phyloP scores from a whole-genome alignment of 2,329 filamentous ascomycete genomes.

The Sporothrix curviconia region DNA sequence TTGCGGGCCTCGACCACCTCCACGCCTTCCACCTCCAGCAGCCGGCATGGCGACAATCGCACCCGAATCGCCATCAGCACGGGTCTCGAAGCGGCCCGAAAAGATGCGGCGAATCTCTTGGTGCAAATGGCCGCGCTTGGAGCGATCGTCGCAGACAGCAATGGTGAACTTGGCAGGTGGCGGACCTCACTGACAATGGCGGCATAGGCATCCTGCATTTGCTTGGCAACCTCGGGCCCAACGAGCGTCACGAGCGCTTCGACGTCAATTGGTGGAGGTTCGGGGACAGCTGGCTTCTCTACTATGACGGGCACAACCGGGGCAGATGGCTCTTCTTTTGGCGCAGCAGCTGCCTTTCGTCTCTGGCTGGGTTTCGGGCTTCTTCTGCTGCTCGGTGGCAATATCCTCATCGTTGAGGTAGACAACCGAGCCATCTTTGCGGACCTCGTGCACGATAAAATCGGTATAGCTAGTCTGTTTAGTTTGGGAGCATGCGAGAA shows the following conservation, averaged over 20 bases:
- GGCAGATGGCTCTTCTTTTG: neutral
- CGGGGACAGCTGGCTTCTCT: neutral
- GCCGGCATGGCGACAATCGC: conserved; percentile 52
- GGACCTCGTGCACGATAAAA: conserved; percentile 87
- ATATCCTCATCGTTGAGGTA: conserved; percentile 47
- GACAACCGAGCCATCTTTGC: conserved; percentile 65
- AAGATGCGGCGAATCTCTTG: conserved; percentile 72
- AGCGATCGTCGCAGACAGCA: conserved; percentile 38
- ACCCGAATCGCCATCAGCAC: conserved; percentile 46
- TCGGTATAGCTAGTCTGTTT: conserved; percentile 65
- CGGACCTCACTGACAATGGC: conserved; percentile 26
- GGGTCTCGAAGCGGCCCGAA: conserved; percentile 67
- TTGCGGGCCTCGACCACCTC: conserved; percentile 19
- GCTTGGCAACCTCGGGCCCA: conserved; percentile 33
- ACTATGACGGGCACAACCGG: neutral
- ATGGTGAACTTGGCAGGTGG: conserved; percentile 32
- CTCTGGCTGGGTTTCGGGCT: neutral
- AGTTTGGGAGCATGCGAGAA: neutral
- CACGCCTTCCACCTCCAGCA: conserved; percentile 9
- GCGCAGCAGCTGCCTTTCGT: neutral
- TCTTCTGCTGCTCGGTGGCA: neutral
- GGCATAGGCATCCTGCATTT: conserved; percentile 37
- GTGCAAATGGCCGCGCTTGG: conserved; percentile 43
- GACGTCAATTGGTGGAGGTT: neutral
- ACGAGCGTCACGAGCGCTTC: conserved; percentile 32